These are phyloP conservation scores for Kluyveromyces nonfermentans DNA, from an alignment of 805 yeast genomes.

Conservation along the genomic window DNA sequence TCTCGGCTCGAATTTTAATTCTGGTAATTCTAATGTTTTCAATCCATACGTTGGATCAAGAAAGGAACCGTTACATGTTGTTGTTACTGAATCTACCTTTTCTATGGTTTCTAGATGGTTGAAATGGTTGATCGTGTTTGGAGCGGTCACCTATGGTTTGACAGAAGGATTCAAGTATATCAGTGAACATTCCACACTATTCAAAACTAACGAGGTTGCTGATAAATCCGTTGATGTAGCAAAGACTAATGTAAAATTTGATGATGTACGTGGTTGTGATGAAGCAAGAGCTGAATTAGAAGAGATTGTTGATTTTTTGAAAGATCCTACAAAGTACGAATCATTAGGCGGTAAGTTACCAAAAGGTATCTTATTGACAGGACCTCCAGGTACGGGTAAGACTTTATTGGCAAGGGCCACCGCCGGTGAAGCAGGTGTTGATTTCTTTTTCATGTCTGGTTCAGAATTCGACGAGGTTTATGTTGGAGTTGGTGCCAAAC, in stretches of 20 bases:
- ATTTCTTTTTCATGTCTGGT: slow-evolving; percentile 97
- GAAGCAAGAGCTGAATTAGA: slow-evolving; percentile 97
- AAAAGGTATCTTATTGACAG: slow-evolving; percentile 91
- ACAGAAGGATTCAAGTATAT: slow-evolving; percentile 68
- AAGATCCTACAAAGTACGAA: slow-evolving; percentile 93
- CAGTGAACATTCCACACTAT: slow-evolving; percentile 59
- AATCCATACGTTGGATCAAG: slow-evolving; percentile 45
- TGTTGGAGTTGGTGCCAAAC: slow-evolving; percentile 98
- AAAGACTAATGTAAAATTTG: slow-evolving; percentile 76
- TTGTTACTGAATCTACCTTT: slow-evolving; percentile 76
- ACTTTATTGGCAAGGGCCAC: slow-evolving; percentile 94
- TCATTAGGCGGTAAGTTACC: slow-evolving; percentile 96
- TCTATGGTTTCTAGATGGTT: slow-evolving; percentile 78
- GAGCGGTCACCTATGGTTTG: slow-evolving; percentile 71
- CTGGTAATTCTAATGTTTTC: slow-evolving; percentile 22
- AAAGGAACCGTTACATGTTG: slow-evolving; percentile 86
- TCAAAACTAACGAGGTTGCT: slow-evolving; percentile 61
- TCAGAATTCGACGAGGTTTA: slow-evolving; percentile 96
- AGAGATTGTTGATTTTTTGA: slow-evolving; percentile 94
- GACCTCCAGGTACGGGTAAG: slow-evolving; percentile 99
- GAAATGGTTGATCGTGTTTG: slow-evolving; percentile 79
- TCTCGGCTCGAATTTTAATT: slow-evolving; percentile 15
- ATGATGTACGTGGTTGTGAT: slow-evolving; percentile 95
- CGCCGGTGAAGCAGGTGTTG: slow-evolving; percentile 99
- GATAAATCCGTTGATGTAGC: slow-evolving; percentile 79